These are phyloP conservation scores for Stellera chamaejasme DNA, from an alignment of 345 rosid genomes.

Conservation along the genomic window DNA sequence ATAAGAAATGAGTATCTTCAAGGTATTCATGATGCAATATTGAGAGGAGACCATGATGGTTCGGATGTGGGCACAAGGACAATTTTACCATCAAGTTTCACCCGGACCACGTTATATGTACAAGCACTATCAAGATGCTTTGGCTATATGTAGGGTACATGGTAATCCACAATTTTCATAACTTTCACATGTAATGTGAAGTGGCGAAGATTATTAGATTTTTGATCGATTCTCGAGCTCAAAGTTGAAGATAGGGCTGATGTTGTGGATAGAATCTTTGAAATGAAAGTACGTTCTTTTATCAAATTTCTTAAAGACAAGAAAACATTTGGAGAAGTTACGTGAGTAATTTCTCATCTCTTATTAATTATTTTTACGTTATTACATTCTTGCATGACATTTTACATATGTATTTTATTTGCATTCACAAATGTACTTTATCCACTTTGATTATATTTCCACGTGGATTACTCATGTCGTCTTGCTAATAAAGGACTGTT, in stretches of 20 bases:
- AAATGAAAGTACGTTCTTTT: too few relatives aligned
- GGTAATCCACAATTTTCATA: too few relatives aligned
- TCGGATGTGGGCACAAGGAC: background rate
- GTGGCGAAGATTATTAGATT: too few relatives aligned
- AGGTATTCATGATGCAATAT: background rate
- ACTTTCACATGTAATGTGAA: too few relatives aligned
- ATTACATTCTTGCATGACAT: too few relatives aligned
- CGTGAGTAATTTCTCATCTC: background rate
- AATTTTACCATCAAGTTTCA: background rate
- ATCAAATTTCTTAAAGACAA: background rate
- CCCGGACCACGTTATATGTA: background rate
- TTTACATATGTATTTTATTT: too few relatives aligned
- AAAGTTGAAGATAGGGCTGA: background rate
- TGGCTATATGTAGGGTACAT: background rate
- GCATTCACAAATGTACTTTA: too few relatives aligned
- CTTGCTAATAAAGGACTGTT: too few relatives aligned
- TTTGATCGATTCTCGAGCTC: too few relatives aligned
- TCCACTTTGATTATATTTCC: too few relatives aligned
- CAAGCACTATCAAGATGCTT: conserved; percentile 7
- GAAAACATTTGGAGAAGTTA: background rate
- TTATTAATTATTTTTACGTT: background rate
- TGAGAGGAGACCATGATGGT: background rate
- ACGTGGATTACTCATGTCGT: too few relatives aligned
- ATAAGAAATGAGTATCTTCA: background rate
- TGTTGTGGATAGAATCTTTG: background rate